Conservation (phyloP, 208 protist genomes). For the Trypanosoma scelopori region DNA sequence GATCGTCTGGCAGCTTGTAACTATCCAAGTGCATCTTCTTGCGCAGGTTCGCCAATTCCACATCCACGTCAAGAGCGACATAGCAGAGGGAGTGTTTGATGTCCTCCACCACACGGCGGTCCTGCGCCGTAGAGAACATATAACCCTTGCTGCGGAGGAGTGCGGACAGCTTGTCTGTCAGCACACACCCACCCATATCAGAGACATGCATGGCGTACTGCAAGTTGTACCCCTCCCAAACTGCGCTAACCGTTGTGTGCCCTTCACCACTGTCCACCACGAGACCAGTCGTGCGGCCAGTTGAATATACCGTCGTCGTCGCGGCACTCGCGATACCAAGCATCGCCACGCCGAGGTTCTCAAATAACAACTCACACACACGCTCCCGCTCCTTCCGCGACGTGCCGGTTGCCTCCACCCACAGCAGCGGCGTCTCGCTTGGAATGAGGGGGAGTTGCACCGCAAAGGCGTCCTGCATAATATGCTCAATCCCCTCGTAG, state of each 20-base stretch:
- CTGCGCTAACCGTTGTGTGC: constrained; percentile 97
- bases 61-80: constrained; percentile 44
- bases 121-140: constrained; percentile 86
- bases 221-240: constrained; percentile 96
- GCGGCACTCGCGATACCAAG: constrained; percentile 92
- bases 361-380: constrained; percentile 96
- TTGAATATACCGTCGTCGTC: constrained; percentile 96
- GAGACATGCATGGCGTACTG: constrained; percentile 61
- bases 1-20: constrained; percentile 88
- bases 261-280: constrained; percentile 99
- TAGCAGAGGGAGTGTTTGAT: constrained; percentile 87
- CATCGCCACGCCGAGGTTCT: constrained; percentile 95
- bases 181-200: constrained; percentile 65
- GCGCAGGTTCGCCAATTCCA: constrained; percentile 28
- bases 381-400: constrained; percentile 92
- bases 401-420: constrained; percentile 97
- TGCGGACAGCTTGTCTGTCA: constrained; percentile 78
- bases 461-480: constrained; percentile 83
- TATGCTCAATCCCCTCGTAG: constrained; percentile 79
- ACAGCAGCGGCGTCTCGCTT: constrained; percentile 73
- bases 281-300: constrained; percentile 97
- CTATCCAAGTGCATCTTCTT: constrained; percentile 22
- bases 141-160: constrained; percentile 71
- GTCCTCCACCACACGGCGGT: constrained; percentile 60
- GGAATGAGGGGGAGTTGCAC: constrained; percentile 56